Evolutionary conservation across 441 rosid genomes (phyloP), one percentile per base, ranked within the genome.

Genomic region (Adansonia grandidieri): DNA sequence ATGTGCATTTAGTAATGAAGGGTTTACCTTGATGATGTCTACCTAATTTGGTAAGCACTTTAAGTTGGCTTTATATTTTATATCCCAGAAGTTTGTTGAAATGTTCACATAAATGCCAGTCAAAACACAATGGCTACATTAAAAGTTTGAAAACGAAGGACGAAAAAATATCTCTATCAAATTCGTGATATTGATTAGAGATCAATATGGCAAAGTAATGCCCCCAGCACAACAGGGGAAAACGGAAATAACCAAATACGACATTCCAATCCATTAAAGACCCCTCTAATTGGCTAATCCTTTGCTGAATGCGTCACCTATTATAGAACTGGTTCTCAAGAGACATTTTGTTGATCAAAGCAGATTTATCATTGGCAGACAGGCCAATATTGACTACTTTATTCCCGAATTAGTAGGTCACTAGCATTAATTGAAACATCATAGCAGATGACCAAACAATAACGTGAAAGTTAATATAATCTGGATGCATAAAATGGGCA

Each of bases 101-200:
- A 68, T 19, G n/a, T 68, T 13, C 57, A 69, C 73, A 69, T 69
- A 69, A 48, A 69, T 69, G 37, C 2, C 15, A 47, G 11, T 69
- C 56, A 47, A 47, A 47, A 20, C 56, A 45, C 9, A 68, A 68
- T 68, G 10, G 42, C 11, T 48, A 57, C 73, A 22, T 48, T 48
- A 48, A 47, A 22, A 22, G 14, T 22, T 69, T 48, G 40, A 47
- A 68, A 20, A 32, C 40, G 13, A 20, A 68, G 15, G 37, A 68
- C 45, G 72, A 67, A 45, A 67, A 67, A 9, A 6, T 19, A 48
- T 48, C 57, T 69, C 13, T 42, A 44, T 42, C 7, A 1, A 69
- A 69, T 9, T 48, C 58, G 10, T 68, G 14, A 47, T 20, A 45
- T 32, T 68, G 17, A 47, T 17, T 20, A 68, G 56, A 68, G 9